These are phyloP conservation scores for Calocybe cyanea DNA, from an alignment of 768 basidiomycete species.

Conservation along the genomic window DNA sequence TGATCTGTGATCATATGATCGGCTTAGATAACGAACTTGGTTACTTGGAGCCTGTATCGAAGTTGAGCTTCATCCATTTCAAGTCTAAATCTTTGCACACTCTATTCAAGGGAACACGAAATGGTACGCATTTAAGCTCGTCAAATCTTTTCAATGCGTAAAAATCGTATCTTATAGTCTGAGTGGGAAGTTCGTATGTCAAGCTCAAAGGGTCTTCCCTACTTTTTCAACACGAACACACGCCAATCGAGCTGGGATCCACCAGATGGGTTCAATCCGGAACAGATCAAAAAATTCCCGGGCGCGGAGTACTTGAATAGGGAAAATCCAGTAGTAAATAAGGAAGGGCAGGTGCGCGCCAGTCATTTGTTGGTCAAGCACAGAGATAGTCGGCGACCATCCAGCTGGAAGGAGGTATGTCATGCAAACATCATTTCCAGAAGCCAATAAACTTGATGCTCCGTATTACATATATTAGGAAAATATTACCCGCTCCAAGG, in stretches of 20 bases:
- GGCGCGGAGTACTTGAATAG: constrained; percentile 52
- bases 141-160: neutral
- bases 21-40: too few species aligned
- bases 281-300: constrained; percentile 59
- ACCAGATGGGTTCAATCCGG: constrained; percentile 57
- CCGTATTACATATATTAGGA: too few species aligned
- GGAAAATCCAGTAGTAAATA: neutral
- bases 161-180: constrained; percentile 11
- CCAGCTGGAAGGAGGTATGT: constrained; percentile 82
- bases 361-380: constrained; percentile 96
- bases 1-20: too few species aligned
- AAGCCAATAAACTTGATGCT: too few species aligned
- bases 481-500: constrained; percentile 82
- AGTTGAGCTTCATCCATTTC: too few species aligned
- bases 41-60: too few species aligned
- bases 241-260: constrained; percentile 77
- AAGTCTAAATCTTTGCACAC: too few species aligned
- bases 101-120: too few species aligned
- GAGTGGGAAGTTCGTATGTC: constrained; percentile 90
- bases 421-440: too few species aligned
- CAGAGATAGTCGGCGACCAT: constrained; percentile 67
- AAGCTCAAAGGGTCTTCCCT: constrained; percentile 69
- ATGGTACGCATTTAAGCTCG: too few species aligned
- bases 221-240: constrained; percentile 80
- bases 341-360: constrained; percentile 71